A percentile compares a stretch with the other conserved stretches of the same genome.
Conservation (phyloP, 2,329 filamentous ascomycete species). For the Graphilbum fragrans region DNA sequence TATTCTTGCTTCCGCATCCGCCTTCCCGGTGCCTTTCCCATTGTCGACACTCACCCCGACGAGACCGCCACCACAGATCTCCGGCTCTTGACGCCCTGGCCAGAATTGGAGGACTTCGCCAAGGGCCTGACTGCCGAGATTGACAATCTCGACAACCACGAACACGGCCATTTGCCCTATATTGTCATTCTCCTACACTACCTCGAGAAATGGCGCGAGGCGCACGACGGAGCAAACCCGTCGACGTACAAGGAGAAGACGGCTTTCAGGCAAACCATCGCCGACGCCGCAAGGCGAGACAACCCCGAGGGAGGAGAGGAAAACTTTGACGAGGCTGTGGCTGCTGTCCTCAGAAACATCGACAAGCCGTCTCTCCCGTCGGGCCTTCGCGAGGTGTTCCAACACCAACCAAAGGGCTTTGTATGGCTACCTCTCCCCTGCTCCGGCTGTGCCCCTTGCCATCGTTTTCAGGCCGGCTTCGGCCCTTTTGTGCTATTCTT, state of each 20-base stretch:
- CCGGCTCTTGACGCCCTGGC: conserved; percentile 75
- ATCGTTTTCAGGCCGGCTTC: not conserved
- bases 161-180: conserved; percentile 88
- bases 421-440: not conserved
- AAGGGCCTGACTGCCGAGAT: conserved; percentile 56
- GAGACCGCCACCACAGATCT: conserved; percentile 75
- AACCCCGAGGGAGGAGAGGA: conserved; percentile 84
- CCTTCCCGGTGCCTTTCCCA: conserved; percentile 69
- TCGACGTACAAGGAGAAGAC: conserved; percentile 74
- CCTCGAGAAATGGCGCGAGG: conserved; percentile 65
- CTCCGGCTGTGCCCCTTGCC: not conserved
- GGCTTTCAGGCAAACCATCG: conserved; percentile 63
- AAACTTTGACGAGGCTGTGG: conserved; percentile 88
- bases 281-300: conserved; percentile 52
- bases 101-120: conserved; percentile 60
- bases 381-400: conserved; percentile 66
- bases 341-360: conserved; percentile 80
- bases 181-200: conserved; percentile 73
- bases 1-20: conserved; percentile 79
- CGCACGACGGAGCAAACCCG: conserved; percentile 57
- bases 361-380: conserved; percentile 54
- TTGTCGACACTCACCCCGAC: conserved; percentile 93
- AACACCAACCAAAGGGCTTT: conserved; percentile 30
- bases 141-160: conserved; percentile 58
- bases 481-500: not conserved